Evolutionary conservation across 371 early-diverging fungal species (phyloP).

Genomic region (Mucor plumbeus): DNA sequence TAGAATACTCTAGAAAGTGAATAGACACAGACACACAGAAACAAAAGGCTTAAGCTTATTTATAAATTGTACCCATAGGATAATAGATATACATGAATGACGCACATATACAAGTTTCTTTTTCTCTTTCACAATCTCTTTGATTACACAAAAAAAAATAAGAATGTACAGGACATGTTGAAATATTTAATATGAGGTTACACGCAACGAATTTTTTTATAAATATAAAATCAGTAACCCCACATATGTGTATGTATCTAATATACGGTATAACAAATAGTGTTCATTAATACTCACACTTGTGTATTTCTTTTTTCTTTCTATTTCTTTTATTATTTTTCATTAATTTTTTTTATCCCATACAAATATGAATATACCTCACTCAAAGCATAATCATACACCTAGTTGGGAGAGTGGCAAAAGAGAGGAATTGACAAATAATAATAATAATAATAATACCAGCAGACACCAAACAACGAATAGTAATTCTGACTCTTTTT

Average conservation of each 20-base stretch:
- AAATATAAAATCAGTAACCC: neutral
- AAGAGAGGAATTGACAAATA: slow-evolving; percentile 3
- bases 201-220: neutral
- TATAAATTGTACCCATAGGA: no score
- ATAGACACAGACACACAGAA: neutral
- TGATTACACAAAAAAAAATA: slow-evolving; percentile 3
- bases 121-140: no score
- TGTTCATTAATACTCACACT: neutral
- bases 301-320: slow-evolving; percentile 1
- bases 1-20: no score
- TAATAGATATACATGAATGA: neutral
- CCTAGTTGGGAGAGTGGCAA: slow-evolving; percentile 21
- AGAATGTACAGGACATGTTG: neutral
- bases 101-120: neutral
- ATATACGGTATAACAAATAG: neutral
- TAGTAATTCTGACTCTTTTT: slow-evolving; percentile 34
- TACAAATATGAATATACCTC: slow-evolving; percentile 23
- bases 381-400: slow-evolving; percentile 19
- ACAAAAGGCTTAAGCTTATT: neutral
- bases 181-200: neutral
- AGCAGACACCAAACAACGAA: slow-evolving; percentile 14
- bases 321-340: neutral
- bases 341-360: neutral
- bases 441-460: neutral
- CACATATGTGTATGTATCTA: no score